phyloP scores from a whole-genome alignment of 768 basidiomycete genomes.

The Xerocomellus intermedius region DNA sequence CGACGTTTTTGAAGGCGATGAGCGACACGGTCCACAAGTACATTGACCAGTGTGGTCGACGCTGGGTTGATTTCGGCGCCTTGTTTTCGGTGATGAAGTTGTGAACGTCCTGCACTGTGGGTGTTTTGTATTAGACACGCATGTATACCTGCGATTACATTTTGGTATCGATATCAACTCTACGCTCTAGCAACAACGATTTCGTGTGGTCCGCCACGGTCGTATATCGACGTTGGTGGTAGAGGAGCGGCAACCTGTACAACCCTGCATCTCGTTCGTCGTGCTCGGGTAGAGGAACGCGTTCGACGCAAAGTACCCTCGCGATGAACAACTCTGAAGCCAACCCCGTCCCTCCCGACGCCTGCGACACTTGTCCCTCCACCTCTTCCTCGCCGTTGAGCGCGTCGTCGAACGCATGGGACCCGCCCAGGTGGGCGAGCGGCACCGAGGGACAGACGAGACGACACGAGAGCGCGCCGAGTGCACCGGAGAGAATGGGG shows the following conservation, averaged over 20 bases:
- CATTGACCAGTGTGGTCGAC: constrained; percentile 81
- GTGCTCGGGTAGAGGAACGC: constrained; percentile 29
- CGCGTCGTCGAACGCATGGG: not conserved
- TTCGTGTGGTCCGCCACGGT: constrained; percentile 40
- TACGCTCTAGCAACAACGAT: not conserved
- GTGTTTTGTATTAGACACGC: constrained; percentile 4
- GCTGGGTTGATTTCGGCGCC: constrained; percentile 80
- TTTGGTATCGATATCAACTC: constrained; percentile 6
- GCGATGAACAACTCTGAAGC: constrained; percentile 81
- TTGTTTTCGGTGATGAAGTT: constrained; percentile 84
- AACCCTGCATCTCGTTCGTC: constrained; percentile 8
- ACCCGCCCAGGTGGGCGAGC: constrained; percentile 51
- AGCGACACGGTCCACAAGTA: constrained; percentile 66
- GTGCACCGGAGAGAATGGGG: constrained; percentile 54
- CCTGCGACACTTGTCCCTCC: constrained; percentile 10
- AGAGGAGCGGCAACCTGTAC: constrained; percentile 55
- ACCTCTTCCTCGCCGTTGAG: constrained; percentile 21
- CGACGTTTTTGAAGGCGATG: constrained; percentile 50
- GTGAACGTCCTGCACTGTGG: constrained; percentile 23
- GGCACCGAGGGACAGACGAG: constrained; percentile 61
- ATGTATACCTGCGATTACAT: constrained; percentile 3
- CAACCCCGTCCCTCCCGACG: constrained; percentile 33
- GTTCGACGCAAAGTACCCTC: constrained; percentile 63
- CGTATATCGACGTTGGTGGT: constrained; percentile 60
- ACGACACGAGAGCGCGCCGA: constrained; percentile 74